A percentile compares a stretch with the other conserved stretches of the same genome.
These are phyloP conservation scores for Hansenula sp. DNA, from an alignment of 1,139 yeast genomes.

Conservation along the genomic window DNA sequence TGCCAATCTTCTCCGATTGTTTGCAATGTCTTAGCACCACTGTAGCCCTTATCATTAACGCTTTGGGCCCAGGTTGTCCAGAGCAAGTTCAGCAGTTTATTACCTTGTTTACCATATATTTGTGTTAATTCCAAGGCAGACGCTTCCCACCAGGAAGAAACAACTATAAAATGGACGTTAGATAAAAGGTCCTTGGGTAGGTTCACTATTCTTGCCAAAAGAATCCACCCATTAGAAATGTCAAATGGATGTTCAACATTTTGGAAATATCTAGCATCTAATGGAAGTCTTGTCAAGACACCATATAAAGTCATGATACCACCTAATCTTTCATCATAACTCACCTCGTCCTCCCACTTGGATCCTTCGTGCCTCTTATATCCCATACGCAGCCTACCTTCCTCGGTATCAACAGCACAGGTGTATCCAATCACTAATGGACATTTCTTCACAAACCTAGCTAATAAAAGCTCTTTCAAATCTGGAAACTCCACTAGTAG, in stretches of 20 bases:
- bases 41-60: conserved; percentile 47
- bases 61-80: conserved; percentile 47
- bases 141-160: conserved; percentile 93
- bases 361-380: conserved; percentile 62
- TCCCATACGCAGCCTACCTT: conserved; percentile 83
- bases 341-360: conserved; percentile 75
- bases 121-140: conserved; percentile 52
- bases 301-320: conserved; percentile 85
- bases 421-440: conserved; percentile 83
- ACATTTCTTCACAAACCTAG: conserved; percentile 87
- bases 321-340: conserved; percentile 79
- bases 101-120: conserved; percentile 67
- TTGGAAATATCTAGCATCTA: conserved; percentile 23
- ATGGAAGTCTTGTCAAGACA: conserved; percentile 51
- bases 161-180: conserved; percentile 68
- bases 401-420: conserved; percentile 72
- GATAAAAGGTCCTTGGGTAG: conserved; percentile 43
- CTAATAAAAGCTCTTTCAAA: conserved; percentile 61
- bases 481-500: conserved; percentile 60
- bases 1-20: conserved; percentile 79
- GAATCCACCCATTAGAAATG: conserved; percentile 56
- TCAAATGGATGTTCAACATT: conserved; percentile 48
- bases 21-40: conserved; percentile 75
- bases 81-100: conserved; percentile 49
- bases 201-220: conserved; percentile 70